Conservation (phyloP, 2,329 filamentous ascomycete species). For the Verticillium dahliae region DNA sequence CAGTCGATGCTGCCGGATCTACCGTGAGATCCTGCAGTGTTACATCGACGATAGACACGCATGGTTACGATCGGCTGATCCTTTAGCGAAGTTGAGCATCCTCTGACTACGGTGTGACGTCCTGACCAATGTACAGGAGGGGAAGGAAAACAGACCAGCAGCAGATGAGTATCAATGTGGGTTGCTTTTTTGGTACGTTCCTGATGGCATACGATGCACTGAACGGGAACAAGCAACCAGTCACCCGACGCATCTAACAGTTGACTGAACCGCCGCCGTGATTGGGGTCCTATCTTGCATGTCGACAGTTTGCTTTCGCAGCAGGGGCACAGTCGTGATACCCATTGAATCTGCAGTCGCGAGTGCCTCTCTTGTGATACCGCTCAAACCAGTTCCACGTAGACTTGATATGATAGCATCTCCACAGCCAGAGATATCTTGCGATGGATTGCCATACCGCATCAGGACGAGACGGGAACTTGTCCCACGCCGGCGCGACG, state of each 20-base stretch:
- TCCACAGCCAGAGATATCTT: not conserved
- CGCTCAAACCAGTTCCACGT: not conserved
- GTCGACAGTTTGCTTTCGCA: not conserved
- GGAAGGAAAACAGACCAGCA: too few species aligned
- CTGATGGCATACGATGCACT: too few species aligned
- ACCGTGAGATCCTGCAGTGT: not conserved
- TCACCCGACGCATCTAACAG: too few species aligned
- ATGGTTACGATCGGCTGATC: not conserved
- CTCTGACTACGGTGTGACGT: too few species aligned
- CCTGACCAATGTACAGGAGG: too few species aligned
- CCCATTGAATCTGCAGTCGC: not conserved
- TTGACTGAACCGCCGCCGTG: not conserved
- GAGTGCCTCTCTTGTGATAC: not conserved
- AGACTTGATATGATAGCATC: not conserved
- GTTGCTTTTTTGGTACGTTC: too few species aligned
- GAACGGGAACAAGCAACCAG: too few species aligned
- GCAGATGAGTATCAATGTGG: too few species aligned
- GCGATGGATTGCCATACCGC: not conserved
- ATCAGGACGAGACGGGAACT: not conserved
- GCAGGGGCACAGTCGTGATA: not conserved
- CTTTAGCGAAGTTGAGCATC: not conserved
- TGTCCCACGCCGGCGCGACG: not conserved
- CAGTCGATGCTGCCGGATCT: not conserved
- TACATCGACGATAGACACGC: not conserved
- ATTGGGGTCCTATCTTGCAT: not conserved